Base-by-base conservation (phyloP, 306 rosid species). In the Prunus davidiana region DNA sequence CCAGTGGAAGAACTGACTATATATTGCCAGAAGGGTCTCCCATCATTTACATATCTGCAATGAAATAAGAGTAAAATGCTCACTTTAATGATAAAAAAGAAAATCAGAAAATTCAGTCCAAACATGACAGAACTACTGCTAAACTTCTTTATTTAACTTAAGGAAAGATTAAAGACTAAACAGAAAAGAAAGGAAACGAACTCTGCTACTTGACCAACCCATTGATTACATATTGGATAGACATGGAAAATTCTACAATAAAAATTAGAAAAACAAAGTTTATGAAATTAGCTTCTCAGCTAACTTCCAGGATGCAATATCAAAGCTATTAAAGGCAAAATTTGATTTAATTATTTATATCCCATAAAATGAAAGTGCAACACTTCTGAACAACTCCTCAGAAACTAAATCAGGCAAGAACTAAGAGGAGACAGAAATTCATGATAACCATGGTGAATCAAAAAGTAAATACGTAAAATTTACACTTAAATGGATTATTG, bases 11-110 rank as follows among this genome's bases (percentile, higher is more conserved):
- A 79, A 80, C 92, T 87, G 81, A 95, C 98, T 51, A 95, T 95
- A 78, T 95, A 84, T 87, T 92, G 98, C 98, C 97, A 95, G 81
- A 95, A 95, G 62, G 98, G 97, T 81, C 88, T 86, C 45, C 97
- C 98, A 67, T 95, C 98, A 64, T 91, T 90, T 45, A 95, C 98
- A 72, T 95, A 95, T 85, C 98, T 92, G 89, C 86, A 90, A 75
- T 64, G 57, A 8, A 81, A 52, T 9, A 62, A 8, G 14, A 57
- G 30, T 61, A 72, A 57, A 30, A 50, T 1, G 9, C 16, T 22
- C 43, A 24, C 22, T 22, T 64, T 27, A 18, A 61, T 45, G 32
- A 49, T 16, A 12, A 25, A 58, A 60, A 75, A 16, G 45, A 24
- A 51, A 38, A 38, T 20, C 11, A 56, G 19, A 13, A 51, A 46